Evolutionary conservation across 306 rosid species (phyloP).

Genomic region (Arachis stenosperma): DNA sequence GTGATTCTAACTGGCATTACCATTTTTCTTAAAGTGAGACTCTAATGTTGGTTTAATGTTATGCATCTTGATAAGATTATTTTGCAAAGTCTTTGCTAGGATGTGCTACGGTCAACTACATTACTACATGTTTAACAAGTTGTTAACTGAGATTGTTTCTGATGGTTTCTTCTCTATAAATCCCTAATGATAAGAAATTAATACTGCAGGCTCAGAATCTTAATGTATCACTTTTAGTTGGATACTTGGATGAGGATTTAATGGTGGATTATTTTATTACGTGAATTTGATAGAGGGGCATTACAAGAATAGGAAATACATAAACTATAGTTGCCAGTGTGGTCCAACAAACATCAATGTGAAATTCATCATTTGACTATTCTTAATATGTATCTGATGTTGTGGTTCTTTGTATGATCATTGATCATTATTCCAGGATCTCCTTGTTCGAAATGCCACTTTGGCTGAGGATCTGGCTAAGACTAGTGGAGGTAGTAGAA

Average conservation of each 20-base stretch:
- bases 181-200: not conserved
- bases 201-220: not conserved
- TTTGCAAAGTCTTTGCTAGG: not conserved
- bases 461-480: slow-evolving; percentile 84
- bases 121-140: not conserved
- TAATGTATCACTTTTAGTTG: not conserved
- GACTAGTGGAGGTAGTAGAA: slow-evolving; percentile 52
- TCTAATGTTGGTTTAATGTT: slow-evolving; percentile 23
- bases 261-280: not conserved
- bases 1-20: not conserved
- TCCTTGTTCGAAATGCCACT: slow-evolving; percentile 73
- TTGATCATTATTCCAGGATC: slow-evolving; percentile 56
- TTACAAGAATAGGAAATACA: too few species aligned
- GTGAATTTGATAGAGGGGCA: too few species aligned
- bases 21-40: slow-evolving; percentile 21
- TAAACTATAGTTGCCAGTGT: too few species aligned
- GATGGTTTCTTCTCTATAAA: slow-evolving; percentile 13
- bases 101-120: slow-evolving; percentile 6
- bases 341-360: too few species aligned
- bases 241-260: too few species aligned
- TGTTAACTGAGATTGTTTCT: not conserved
- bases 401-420: slow-evolving; percentile 17
- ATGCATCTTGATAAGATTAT: slow-evolving; percentile 11
- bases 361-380: not conserved
- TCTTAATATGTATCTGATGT: slow-evolving; percentile 24